phyloP scores from a whole-genome alignment of 805 yeast species.

The Lipomyces chichibuensis region DNA sequence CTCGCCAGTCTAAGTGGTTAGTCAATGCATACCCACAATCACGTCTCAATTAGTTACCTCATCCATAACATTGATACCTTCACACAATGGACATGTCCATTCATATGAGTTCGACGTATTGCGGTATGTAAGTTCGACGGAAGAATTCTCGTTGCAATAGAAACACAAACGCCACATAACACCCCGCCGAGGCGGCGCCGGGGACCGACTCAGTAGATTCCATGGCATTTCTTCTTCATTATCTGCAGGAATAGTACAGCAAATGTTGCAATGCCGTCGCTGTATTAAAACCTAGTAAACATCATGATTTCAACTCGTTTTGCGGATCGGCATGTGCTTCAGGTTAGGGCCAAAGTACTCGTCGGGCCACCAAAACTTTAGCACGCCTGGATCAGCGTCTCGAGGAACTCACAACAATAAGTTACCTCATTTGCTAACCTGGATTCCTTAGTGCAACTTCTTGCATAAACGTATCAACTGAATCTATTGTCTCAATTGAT shows the following conservation, averaged over 20 bases:
- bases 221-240: background rate
- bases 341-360: background rate
- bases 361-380: too few species aligned
- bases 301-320: too few species aligned
- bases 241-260: background rate
- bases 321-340: background rate
- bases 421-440: background rate
- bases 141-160: slow-evolving; percentile 19
- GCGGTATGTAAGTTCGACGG: background rate
- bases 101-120: slow-evolving; percentile 3
- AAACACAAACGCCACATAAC: slow-evolving; percentile 17
- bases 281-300: background rate
- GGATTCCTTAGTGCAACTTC: background rate
- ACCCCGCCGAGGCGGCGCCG: background rate
- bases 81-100: slow-evolving; percentile 31
- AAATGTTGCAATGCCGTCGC: background rate
- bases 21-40: background rate
- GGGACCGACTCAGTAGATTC: background rate
- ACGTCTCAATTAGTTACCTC: slow-evolving; percentile 9
- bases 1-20: slow-evolving; percentile 20
- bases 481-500: background rate
- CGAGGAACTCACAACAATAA: background rate
- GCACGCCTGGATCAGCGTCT: background rate
- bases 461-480: background rate
- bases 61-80: slow-evolving; percentile 26